Base-by-base conservation (phyloP, 768 basidiomycete genomes). In the Lentinus tigrinus region DNA sequence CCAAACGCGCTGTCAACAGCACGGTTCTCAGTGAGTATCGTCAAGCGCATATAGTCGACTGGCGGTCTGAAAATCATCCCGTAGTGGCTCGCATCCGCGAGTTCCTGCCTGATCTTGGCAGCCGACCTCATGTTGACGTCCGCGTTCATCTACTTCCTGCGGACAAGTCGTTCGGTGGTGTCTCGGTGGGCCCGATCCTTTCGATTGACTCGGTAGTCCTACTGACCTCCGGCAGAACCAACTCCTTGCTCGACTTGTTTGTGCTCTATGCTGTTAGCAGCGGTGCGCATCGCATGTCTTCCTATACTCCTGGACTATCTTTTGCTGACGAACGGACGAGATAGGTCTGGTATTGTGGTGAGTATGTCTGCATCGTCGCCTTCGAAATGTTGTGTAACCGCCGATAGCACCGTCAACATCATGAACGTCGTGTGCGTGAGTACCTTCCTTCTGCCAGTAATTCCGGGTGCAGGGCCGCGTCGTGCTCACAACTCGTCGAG, bases 191-290 rank as follows among this genome's bases (percentile, higher is more conserved):
- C 11, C 11, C 6, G 31, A 1, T 3, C 31, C 31, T 3, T n/a
- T n/a, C n/a, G 31, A 6, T 31, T 31, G 16, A 31, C 8, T 21
- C 47, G 55, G 55, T 54, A 27, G n/a, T n/a, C n/a, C n/a, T 28
- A 36, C 21, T 3, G 10, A 2, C 26, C 40, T n/a, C 3, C n/a
- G 8, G 21, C 17, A 56, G 55, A 2, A 56, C 55, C 9, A 39
- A 56, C 16, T 50, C 55, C 5, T 40, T 57, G 6, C 8, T 57
- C 6, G 56, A 57, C 27, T 11, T 46, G 3, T 23, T 57, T 8
- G 50, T 57, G 8, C 16, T 46, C 7, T 57, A 57, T 31, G 42
- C 56, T 3, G 34, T 51, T 11, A 51, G 56, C 23, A 57, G 48
- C 9, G 56, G 56, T 57, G 16, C 31, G 31, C 31, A 7, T 11